These are phyloP conservation scores for Gynostemma pentaphyllum DNA, from an alignment of 306 rosid genomes.

Conservation along the genomic window DNA sequence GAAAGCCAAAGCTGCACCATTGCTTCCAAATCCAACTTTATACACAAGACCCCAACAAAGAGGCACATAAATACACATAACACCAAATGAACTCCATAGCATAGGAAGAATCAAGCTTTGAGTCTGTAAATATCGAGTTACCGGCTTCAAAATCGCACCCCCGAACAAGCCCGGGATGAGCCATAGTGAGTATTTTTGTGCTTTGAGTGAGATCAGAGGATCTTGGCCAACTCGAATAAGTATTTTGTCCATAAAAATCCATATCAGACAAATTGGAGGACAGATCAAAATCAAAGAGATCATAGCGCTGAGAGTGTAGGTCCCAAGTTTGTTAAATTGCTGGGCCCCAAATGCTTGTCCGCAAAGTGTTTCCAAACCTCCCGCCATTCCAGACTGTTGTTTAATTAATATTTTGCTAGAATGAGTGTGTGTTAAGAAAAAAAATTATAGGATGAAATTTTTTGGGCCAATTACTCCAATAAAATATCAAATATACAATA, in stretches of 20 bases:
- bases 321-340: conserved; percentile 9
- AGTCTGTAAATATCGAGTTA: not conserved
- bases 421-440: not conserved
- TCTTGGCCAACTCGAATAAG: conserved; percentile 6
- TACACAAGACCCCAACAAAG: conserved; percentile 8
- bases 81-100: not conserved
- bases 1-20: conserved; percentile 5
- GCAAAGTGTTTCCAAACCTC: conserved; percentile 11
- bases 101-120: conserved; percentile 10
- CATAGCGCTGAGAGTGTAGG: conserved; percentile 8
- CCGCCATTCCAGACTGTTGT: conserved; percentile 13
- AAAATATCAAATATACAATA: too few relatives aligned
- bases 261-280: conserved; percentile 7
- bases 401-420: not conserved
- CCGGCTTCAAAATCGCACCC: conserved; percentile 3
- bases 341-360: conserved; percentile 16
- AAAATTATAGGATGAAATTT: too few relatives aligned
- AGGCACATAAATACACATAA: conserved; percentile 1
- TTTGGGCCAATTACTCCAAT: too few relatives aligned
- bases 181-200: conserved; percentile 6
- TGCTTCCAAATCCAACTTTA: not conserved
- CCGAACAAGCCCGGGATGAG: conserved; percentile 13
- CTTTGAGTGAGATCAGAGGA: not conserved
- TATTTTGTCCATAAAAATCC: conserved; percentile 8
- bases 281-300: conserved; percentile 5